Conservation (phyloP, 495 filamentous ascomycete species). For the Xylaria cubensis region DNA sequence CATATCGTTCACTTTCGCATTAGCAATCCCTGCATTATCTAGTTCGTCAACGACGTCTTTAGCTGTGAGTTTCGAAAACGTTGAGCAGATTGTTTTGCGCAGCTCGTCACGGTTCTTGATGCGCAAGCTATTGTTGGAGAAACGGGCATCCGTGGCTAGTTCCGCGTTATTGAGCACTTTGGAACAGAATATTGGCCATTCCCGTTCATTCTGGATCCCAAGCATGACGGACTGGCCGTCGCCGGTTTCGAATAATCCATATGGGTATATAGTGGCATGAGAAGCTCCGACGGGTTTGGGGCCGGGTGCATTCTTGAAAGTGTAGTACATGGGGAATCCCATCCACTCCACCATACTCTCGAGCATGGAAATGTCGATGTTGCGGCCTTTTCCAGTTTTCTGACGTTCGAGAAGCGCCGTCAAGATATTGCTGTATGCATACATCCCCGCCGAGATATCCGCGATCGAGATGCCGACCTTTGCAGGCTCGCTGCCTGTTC, state of each 20-base stretch:
- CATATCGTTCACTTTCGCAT: constrained; percentile 60
- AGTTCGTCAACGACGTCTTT: background rate
- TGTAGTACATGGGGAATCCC: constrained; percentile 62
- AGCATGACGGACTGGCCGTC: constrained; percentile 58
- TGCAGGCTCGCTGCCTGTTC: constrained; percentile 52
- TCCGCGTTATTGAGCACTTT: constrained; percentile 34
- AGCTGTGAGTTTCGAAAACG: background rate
- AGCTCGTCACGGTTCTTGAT: constrained; percentile 3
- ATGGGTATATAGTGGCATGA: constrained; percentile 60
- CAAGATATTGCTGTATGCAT: constrained; percentile 58
- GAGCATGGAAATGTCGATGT: constrained; percentile 61
- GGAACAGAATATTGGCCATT: constrained; percentile 57
- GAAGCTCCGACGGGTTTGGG: constrained; percentile 54
- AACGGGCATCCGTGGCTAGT: background rate
- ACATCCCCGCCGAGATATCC: constrained; percentile 58
- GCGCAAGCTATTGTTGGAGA: background rate
- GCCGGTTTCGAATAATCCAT: constrained; percentile 58
- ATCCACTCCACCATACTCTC: constrained; percentile 64
- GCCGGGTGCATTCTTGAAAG: constrained; percentile 47
- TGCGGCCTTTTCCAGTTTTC: constrained; percentile 50
- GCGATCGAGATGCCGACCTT: constrained; percentile 62
- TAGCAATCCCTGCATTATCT: constrained; percentile 44
- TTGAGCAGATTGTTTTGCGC: background rate
- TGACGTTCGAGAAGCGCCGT: constrained; percentile 55
- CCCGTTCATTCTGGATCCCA: constrained; percentile 60